Percentiles rank a stretch among this genome's conserved stretches.
phyloP scores from a whole-genome alignment of 1,284 basidiomycete genomes.

The Ustilago loliicola region DNA sequence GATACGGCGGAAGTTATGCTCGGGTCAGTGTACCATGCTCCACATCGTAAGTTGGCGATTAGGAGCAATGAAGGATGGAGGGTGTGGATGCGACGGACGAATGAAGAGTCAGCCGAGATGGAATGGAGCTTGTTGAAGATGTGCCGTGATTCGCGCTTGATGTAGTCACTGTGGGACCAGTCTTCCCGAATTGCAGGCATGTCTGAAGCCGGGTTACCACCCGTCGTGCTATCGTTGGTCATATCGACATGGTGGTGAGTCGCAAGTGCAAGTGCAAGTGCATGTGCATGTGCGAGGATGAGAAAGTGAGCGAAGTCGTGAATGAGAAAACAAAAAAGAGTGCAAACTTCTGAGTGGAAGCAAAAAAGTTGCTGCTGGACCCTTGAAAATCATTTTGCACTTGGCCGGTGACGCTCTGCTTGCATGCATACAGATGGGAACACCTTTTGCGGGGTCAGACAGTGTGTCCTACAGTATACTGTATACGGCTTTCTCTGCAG shows the following conservation, averaged over 20 bases:
- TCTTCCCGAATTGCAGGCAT: constrained; percentile 11
- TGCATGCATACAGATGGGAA: neutral
- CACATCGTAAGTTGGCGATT: constrained; percentile 89
- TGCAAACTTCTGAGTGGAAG: neutral
- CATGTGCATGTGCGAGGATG: neutral
- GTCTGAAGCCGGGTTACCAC: neutral
- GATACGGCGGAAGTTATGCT: constrained; percentile 73
- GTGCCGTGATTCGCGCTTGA: constrained; percentile 49
- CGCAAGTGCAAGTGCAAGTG: neutral
- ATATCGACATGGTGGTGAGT: constrained; percentile 23
- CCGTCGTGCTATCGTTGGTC: constrained; percentile 1
- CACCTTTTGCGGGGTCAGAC: neutral
- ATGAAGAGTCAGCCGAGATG: constrained; percentile 32
- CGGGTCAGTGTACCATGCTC: constrained; percentile 92
- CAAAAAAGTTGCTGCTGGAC: constrained; percentile 26
- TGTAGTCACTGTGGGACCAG: constrained; percentile 38
- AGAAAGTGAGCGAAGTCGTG: no score
- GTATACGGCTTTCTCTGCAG: no score
- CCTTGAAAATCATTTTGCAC: constrained; percentile 11
- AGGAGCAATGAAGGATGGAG: constrained; percentile 20
- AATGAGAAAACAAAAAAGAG: neutral
- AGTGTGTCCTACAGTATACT: neutral
- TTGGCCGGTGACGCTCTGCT: constrained; percentile 9
- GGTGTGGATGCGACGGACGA: constrained; percentile 22
- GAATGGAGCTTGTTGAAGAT: constrained; percentile 51